phyloP scores from a whole-genome alignment of 352 stramenopile genomes.

The Poterioochromonas sp. region DNA sequence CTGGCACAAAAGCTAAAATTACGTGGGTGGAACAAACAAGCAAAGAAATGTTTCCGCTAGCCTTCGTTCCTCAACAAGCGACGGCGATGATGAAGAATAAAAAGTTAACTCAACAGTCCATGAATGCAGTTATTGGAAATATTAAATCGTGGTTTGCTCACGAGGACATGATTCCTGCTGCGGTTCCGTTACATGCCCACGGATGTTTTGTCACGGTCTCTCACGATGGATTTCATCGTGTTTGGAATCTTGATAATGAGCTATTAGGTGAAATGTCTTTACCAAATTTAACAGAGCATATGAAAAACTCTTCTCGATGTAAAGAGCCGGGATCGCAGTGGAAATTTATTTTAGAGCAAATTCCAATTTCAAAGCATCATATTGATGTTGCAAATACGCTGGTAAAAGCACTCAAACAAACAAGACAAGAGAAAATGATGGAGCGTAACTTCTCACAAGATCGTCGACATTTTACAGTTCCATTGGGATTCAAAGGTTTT shows the following conservation, averaged over 20 bases:
- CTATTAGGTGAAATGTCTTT: constrained; percentile 21
- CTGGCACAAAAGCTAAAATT: neutral
- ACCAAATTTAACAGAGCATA: constrained; percentile 29
- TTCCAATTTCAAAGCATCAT: constrained; percentile 13
- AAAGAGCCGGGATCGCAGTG: neutral
- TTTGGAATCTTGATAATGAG: constrained; percentile 30
- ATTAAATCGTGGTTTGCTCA: constrained; percentile 15
- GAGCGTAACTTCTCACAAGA: neutral
- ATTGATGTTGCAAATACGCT: neutral
- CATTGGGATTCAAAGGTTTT: neutral
- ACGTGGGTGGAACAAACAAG: neutral
- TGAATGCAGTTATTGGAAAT: no score
- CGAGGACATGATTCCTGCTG: neutral
- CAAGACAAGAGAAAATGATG: constrained; percentile 14
- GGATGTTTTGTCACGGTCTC: constrained; percentile 25
- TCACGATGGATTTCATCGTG: constrained; percentile 23
- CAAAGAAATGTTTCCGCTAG: constrained; percentile 2
- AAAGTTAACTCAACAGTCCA: no score
- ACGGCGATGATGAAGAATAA: no score
- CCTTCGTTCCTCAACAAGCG: neutral
- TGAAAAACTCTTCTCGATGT: neutral
- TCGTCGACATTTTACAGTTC: neutral
- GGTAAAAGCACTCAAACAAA: neutral
- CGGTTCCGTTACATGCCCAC: neutral
- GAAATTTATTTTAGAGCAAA: constrained; percentile 26